phyloP scores from a whole-genome alignment of 2,329 filamentous ascomycete species.

The Trichoderma cornu-damae region DNA sequence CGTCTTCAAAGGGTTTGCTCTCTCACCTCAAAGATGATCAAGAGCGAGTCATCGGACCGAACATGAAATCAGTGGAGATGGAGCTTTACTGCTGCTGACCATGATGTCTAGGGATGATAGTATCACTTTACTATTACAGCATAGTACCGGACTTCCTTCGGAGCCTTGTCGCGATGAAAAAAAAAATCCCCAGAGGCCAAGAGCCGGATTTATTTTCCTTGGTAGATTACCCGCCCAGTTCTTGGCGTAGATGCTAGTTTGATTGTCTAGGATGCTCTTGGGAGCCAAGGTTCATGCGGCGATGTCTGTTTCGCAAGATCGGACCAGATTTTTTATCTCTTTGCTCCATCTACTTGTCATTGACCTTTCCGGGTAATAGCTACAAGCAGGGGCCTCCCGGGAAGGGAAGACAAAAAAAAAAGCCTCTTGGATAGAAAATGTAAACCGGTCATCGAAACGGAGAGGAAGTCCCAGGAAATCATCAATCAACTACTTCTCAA shows the following conservation, averaged over 20 bases:
- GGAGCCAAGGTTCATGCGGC: background rate
- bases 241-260: background rate
- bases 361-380: too few relatives aligned
- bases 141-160: constrained; percentile 9
- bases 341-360: background rate
- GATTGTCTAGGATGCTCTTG: background rate
- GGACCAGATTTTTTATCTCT: background rate
- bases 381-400: too few relatives aligned
- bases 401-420: too few relatives aligned
- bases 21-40: background rate
- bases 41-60: background rate
- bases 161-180: background rate
- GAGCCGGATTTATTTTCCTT: background rate
- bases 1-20: background rate
- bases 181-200: background rate
- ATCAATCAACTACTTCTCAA: background rate
- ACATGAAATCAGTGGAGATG: background rate
- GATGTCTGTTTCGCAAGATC: background rate
- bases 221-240: background rate
- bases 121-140: background rate
- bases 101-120: background rate
- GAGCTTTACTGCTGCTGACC: background rate
- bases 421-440: too few relatives aligned
- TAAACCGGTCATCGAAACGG: background rate
- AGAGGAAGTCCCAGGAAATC: background rate